Base-by-base conservation (phyloP, 495 filamentous ascomycete genomes). In the Lindgomyces ingoldianus region DNA sequence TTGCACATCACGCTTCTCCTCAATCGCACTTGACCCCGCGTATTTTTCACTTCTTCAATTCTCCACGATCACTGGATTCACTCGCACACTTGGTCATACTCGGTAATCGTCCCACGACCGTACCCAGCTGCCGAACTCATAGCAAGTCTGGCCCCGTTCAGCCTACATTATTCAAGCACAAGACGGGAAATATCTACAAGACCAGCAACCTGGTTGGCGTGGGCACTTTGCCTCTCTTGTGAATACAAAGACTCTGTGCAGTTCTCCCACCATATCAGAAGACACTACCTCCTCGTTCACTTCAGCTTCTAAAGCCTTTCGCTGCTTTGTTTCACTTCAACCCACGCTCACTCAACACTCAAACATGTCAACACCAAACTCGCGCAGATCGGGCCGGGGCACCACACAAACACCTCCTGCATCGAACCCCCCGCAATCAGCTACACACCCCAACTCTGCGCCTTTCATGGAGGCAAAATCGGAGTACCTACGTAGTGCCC, bases 391-490 rank as follows among this genome's bases (percentile, higher is more conserved):
- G 19, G 1, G 27, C 45, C 21, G 36, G 42, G 25, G 2, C 51
- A n/a, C 41, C 49, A 30, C n/a, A 21, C 22, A 69, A 51, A 50
- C 50, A 26, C n/a, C 33, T n/a, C 18, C 33, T 27, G 3, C 49
- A 14, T 11, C 30, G 21, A 47, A 26, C 30, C 36, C 42, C 39
- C 42, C 29, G 21, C 56, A 10, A 6, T 14, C 33, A 39, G 14
- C 46, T 10, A 11, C 18, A 50, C 48, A 36, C 29, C 18, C 26
- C 30, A 22, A 29, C n/a, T 44, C 39, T 4, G 26, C 53, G 26
- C n/a, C n/a, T n/a, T n/a, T n/a, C n/a, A 18, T 70, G 19, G 63
- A 66, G 39, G 63, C 68, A 0, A 66, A 67, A 27, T 63, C 57
- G n/a, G 68, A 70, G 21, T 67, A 55, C 41, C 63, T 70, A 1